Base-by-base conservation (phyloP, 768 basidiomycete species). In the Tubosaeta sp. region DNA sequence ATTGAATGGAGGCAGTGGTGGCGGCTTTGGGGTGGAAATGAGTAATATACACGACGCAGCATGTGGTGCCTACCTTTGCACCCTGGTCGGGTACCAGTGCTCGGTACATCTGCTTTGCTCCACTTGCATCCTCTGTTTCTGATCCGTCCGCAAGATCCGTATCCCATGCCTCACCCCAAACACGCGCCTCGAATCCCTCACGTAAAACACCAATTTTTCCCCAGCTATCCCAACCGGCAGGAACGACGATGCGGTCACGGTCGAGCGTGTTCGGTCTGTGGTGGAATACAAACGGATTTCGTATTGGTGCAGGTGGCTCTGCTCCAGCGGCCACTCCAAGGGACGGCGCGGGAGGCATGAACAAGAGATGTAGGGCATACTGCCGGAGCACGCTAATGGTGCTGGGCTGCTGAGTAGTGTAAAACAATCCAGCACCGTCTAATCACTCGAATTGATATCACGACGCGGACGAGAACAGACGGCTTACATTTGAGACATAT, bases 191-290 rank as follows among this genome's bases (percentile, higher is more conserved):
- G 59, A 97, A 99, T 1, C 90, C 90, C 35, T 98, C 96, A 49
- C 93, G 73, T 48, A 98, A 71, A 1, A 97, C 87, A 3, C 78
- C 75, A 51, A 97, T 95, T 74, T 97, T 98, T 0, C 94, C 94
- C 90, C 92, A 96, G 58, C 89, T 91, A 64, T 98, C 96, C 96
- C 96, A 99, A 1, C 96, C 96, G 2, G 91, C 81, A 1, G 95
- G 96, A 6, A 98, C 84, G 39, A 96, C 81, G 46, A 97, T 86
- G 12, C 82, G 85, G 62, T 97, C 94, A 29, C 96, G 83, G 65
- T 98, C 96, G 41, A 98, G 74, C 0, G 90, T 87, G 64, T 97
- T 98, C 2, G 96, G 87, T 57, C 88, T 86, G 49, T 90, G 81
- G 3, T 77, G 71, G 69, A 96, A 98, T 0, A 91, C 86, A 71